Evolutionary conservation across 768 basidiomycete species (phyloP).

Genomic region (Auriculariales sp.): DNA sequence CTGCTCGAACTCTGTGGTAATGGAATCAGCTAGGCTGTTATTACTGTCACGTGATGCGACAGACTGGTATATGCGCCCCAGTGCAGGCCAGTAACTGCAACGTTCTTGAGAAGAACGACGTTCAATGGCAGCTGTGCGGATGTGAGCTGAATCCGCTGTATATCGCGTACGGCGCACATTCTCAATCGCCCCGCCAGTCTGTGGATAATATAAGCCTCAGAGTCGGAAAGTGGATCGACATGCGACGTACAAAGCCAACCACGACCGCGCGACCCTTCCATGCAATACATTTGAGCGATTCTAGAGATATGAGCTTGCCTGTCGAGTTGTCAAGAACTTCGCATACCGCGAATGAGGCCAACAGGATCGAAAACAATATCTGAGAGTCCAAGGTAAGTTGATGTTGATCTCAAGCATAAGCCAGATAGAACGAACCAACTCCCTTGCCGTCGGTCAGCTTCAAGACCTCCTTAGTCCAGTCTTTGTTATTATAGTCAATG

Average conservation of each 20-base stretch:
- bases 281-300: slow-evolving; percentile 80
- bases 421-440: slow-evolving; percentile 30
- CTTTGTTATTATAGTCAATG: slow-evolving; percentile 56
- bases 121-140: slow-evolving; percentile 59
- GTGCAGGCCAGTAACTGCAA: slow-evolving; percentile 69
- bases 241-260: slow-evolving; percentile 62
- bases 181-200: slow-evolving; percentile 11
- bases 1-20: slow-evolving; percentile 44
- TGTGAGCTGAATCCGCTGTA: neutral
- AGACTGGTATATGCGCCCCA: slow-evolving; percentile 72
- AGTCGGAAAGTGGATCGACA: neutral
- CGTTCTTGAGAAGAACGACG: slow-evolving; percentile 67
- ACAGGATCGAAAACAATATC: slow-evolving; percentile 80
- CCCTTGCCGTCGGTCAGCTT: slow-evolving; percentile 73
- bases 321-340: neutral
- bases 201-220: slow-evolving; percentile 19
- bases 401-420: neutral
- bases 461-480: slow-evolving; percentile 86
- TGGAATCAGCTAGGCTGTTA: neutral
- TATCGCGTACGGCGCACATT: slow-evolving; percentile 1
- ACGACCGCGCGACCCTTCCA: slow-evolving; percentile 90
- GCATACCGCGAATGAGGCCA: slow-evolving; percentile 52
- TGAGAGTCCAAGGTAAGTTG: slow-evolving; percentile 1
- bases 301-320: slow-evolving; percentile 23
- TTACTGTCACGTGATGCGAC: slow-evolving; percentile 14